Evolutionary conservation across 2,329 filamentous ascomycete genomes (phyloP), one percentile per base, ranked within the genome.

Genomic region (Venturia oleaginea): DNA sequence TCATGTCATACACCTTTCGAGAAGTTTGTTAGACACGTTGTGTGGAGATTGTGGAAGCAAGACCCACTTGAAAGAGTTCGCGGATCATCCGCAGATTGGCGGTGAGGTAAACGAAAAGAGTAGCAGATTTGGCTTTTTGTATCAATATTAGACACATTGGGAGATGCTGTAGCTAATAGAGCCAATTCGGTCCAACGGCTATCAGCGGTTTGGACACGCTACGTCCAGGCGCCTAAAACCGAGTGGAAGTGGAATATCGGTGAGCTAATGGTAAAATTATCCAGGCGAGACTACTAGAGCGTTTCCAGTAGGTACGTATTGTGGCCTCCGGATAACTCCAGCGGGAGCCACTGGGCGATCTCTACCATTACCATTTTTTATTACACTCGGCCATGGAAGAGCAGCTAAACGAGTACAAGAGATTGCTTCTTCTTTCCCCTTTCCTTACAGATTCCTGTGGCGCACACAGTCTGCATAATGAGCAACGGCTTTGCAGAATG

Each of bases 51-150:
- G 2, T 34, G 15, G 11, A 34, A 55, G 11, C 51, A n/a, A 57
- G 51, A 19, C 51, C 30, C 51, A 57, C 51, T 2, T 4, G 38
- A 57, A 57, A 57, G 27, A 34, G 51, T 57, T 57, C 19, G 51
- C 30, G 51, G 51, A 57, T 57, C 51, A 57, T n/a, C 51, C 51
- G 17, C 51, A 27, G 10, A 57, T 57, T 34, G 30, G 51, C 51
- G 51, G 51, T 34, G 51, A 57, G 51, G 30, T 34, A 5, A 13
- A 32, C 5, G 48, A 55, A 5, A 32, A 13, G 27, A 11, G 22
- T 24, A 51, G 7, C 48, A 5, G 32, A 32, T 27, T 55, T n/a
- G 24, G 27, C n/a, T 27, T 13, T 27, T 22, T 11, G 40, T 11
- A 51, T 10, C 1, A 3, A 11, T 10, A 7, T 24, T 51, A 17